Base-by-base conservation (phyloP, 495 filamentous ascomycete genomes). In the Emericellopsis terricola region DNA sequence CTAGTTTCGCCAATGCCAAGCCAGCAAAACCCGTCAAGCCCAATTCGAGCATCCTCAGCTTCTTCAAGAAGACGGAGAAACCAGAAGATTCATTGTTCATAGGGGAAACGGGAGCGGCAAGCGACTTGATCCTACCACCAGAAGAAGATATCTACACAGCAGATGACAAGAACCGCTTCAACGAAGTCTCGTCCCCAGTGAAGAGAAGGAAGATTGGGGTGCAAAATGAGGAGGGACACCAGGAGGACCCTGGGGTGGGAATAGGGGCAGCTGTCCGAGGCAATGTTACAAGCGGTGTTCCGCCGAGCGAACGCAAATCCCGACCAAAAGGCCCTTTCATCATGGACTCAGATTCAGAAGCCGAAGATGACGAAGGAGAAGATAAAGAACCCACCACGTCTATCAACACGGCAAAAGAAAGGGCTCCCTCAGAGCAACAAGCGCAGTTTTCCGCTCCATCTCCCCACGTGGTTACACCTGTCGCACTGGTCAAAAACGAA, bases 271-370 rank as follows among this genome's bases (percentile, higher is more conserved):
- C n/a, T n/a, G n/a, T n/a, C n/a, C n/a, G n/a, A n/a, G 23, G 23
- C 23, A 11, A 6, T 26, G 23, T 26, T 26, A 23, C 9, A n/a
- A 27, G 27, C 29, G 24, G n/a, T 11, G 19, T 11, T 1, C 8
- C 36, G 19, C 14, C 29, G n/a, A 21, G 15, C 31, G 37, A 52
- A 29, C 17, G 34, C 16, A 28, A 24, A n/a, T 27, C 38, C 28
- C 38, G 18, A 29, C 33, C 31, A 26, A 48, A 43, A 38, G 66
- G 64, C 3, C 76, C 73, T 0, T 81, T 81, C 35, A 49, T 76
- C 29, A 68, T 78, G 29, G 70, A 78, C 33, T 80, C 77, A 0
- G 76, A 81, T 42, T 73, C 67, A 34, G 74, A 77, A 44, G 62
- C 69, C 15, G 69, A 74, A 16, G 39, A 36, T 28, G 38, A 24